Base-by-base conservation (phyloP, 768 basidiomycete genomes). In the Phlegmacium glaucopus region DNA sequence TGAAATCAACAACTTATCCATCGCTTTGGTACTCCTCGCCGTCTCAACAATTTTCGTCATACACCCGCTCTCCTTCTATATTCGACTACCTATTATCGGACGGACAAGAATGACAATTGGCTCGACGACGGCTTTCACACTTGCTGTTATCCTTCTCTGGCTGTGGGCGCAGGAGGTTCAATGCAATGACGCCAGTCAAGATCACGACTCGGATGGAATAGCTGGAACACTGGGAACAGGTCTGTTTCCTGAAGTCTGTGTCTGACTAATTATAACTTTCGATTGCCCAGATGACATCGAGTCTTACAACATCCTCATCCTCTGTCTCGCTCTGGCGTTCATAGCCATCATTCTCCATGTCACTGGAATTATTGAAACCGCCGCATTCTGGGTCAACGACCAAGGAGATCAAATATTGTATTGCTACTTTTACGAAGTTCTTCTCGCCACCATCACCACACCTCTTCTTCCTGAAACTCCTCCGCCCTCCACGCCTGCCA, bases 311-410 rank as follows among this genome's bases (percentile, higher is more conserved):
- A 90, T 91, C 17, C 70, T 98, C 1, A 97, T 98, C 68, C 83
- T 92, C 56, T 90, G n/a, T n/a, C n/a, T n/a, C n/a, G n/a, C 88
- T 3, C 74, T 96, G 41, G 92, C 94, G 0, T 97, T n/a, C n/a
- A 97, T 67, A 86, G 96, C 93, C 5, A 86, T 96, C 29, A 90
- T 94, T 0, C 75, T 97, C 35, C 94, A 97, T 58, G 78, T 85
- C 7, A 93, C 93, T 0, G 95, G 95, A 5, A 74, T 94, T 12
- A 74, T 98, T 4, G 81, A 87, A 42, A 86, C 87, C 10, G 83
- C 93, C 1, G 94, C 94, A 0, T 93, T 91, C 67, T 88, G 83
- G 80, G 91, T 96, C 54, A 85, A 85, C 52, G 86, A 87, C 51
- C 79, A 77, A 60, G 87, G 90, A 17, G 88, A 91, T n/a, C 72